Base-by-base conservation (phyloP, 2,329 filamentous ascomycete species). In the Gyromitra esculenta region DNA sequence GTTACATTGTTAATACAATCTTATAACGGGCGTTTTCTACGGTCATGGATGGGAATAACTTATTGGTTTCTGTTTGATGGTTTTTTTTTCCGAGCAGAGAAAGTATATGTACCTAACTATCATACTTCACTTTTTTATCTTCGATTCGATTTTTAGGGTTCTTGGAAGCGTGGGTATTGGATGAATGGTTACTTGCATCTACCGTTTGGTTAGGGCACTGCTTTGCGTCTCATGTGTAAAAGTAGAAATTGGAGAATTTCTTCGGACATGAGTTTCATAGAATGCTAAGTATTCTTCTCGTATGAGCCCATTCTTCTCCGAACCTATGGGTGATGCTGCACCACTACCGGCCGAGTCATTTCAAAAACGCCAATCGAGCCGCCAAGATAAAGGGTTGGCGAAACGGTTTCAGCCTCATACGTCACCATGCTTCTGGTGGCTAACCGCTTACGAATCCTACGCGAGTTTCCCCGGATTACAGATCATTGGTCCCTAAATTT, bases 21-120 rank as follows among this genome's bases (percentile, higher is more conserved):
- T 75, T 70, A 64, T 54, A 64, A 64, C 59, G 35, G 72, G 72
- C 72, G 72, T 75, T 75, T 73, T 75, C 66, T 71, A 25, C 48
- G 66, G 65, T 60, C 66, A 74, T 75, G 15, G 37, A 69, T 63
- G 57, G 72, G 65, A 71, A 64, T 59, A 63, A 37, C 57, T 63
- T 63, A 56, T 64, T 64, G 43, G 31, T 50, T 71, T 63, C 43
- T 71, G 59, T 63, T 18, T 48, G 31, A 60, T 56, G 35, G 31
- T 71, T 48, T 48, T 45, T 71, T 69, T 67, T 48, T 31, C 31
- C 21, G 39, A 69, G 65, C 35, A 54, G 21, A 60, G 66, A 50
- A 69, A 69, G 50, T 73, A 66, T 25, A 69, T 60, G 60, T 73
- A 66, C 39, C 63, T 45, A 57, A 18, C 45, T 57, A 65, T 63